Evolutionary conservation across 1,139 yeast genomes (phyloP), one percentile per base, ranked within the genome.

Genomic region (Geotrichum macrosporum): DNA sequence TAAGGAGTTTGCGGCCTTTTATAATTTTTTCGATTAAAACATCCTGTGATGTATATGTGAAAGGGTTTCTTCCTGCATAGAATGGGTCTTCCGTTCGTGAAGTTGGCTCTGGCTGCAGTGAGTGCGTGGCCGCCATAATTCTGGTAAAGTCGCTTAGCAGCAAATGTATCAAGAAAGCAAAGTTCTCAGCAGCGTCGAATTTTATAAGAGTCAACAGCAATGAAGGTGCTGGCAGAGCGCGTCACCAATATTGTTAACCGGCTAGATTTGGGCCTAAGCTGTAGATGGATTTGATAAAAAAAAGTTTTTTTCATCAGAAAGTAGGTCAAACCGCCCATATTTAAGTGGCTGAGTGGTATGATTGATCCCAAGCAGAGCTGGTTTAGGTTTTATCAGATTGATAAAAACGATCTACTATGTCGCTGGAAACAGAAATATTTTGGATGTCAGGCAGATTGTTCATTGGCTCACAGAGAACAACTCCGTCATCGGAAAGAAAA

Each of bases 1-100:
- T 22, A 18, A 41, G n/a, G 3, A 34, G 9, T 10, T 12, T 26
- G 8, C 49, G 30, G 16, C 49, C 49, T 5, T 15, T 19, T 12
- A 41, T 15, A 19, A 46, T 22, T 21, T 46, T 46, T 8, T 31
- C 21, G 18, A 41, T 32, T 5, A 46, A 3, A 3, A 8, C 4
- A 5, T 45, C 45, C 2, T 41, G 31, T 10, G 33, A 19, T 8
- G 20, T 12, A 4, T 33, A 18, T 8, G 15, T 6, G 16, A 45
- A 45, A 16, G 44, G 41, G 34, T 40, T 22, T n/a, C 35, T 35
- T 19, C 35, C 26, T 15, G 33, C 16, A 4, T 31, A 40, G 21
- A 35, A 40, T 31, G 32, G 12, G 10, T 39, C 30, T 6, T 19
- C 32, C 15, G 5, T 5, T 12, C 15, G 15, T 12, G 8, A 12